Evolutionary conservation across 2,329 filamentous ascomycete genomes (phyloP).

Genomic region (Neofusicoccum sp.): DNA sequence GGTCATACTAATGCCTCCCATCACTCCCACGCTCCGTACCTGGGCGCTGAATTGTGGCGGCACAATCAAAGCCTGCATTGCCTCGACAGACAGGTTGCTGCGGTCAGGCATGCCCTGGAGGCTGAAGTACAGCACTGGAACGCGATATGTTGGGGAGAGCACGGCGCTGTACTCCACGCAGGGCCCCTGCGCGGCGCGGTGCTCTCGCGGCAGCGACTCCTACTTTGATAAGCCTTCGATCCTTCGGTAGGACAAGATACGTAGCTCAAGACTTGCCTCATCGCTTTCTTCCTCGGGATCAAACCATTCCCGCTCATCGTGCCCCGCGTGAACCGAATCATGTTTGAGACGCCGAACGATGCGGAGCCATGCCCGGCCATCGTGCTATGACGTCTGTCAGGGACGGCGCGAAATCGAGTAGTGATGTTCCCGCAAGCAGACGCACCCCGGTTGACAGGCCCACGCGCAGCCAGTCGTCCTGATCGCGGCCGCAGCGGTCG

Average conservation of each 20-base stretch:
- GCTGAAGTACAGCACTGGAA: slow-evolving; percentile 49
- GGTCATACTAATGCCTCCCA: slow-evolving; percentile 43
- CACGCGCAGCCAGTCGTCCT: slow-evolving; percentile 32
- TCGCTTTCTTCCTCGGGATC: slow-evolving; percentile 15
- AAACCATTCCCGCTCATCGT: not conserved
- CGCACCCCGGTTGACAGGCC: not conserved
- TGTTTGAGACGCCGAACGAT: slow-evolving; percentile 8
- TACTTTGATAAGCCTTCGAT: slow-evolving; percentile 17
- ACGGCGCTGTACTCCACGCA: slow-evolving; percentile 43
- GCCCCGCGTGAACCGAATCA: not conserved
- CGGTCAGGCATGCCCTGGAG: slow-evolving; percentile 23
- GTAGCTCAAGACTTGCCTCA: slow-evolving; percentile 14
- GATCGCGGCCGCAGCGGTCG: slow-evolving; percentile 23
- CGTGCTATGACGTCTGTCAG: slow-evolving; percentile 11
- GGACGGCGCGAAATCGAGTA: not conserved
- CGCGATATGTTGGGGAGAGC: slow-evolving; percentile 47
- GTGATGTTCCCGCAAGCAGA: not conserved
- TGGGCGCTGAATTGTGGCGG: slow-evolving; percentile 35
- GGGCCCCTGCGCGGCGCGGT: not conserved
- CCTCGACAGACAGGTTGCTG: slow-evolving; percentile 31
- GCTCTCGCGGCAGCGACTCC: slow-evolving; percentile 26
- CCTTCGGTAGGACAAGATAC: not conserved
- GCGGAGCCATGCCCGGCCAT: not conserved
- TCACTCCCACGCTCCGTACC: slow-evolving; percentile 38
- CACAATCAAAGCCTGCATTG: slow-evolving; percentile 42